Evolutionary conservation across 1,284 basidiomycete genomes (phyloP).

Genomic region (Naganishia cerealis): DNA sequence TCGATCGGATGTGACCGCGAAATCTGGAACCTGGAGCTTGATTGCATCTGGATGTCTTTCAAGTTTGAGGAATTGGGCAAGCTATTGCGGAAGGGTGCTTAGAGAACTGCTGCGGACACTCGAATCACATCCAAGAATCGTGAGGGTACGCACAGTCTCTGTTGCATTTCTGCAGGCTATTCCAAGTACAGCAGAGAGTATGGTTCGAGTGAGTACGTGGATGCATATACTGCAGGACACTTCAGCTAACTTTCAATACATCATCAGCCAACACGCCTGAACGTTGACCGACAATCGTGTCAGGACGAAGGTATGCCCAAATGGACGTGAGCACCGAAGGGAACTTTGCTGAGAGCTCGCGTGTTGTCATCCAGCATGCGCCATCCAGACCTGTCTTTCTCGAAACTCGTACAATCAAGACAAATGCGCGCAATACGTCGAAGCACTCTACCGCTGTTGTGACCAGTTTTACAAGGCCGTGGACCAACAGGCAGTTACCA

Average conservation of each 20-base stretch:
- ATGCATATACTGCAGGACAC: not conserved
- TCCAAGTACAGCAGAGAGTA: not conserved
- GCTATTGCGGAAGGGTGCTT: no score
- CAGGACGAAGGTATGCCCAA: constrained; percentile 33
- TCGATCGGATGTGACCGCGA: constrained; percentile 2
- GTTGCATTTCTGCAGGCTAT: no score
- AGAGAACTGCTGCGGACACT: no score
- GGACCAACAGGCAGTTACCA: constrained; percentile 23
- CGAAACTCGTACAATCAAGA: constrained; percentile 34
- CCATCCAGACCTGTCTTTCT: constrained; percentile 35
- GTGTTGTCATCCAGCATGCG: constrained; percentile 27
- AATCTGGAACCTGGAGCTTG: no score
- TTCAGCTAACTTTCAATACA: not conserved
- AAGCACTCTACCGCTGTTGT: constrained; percentile 35
- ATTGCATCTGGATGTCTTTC: no score
- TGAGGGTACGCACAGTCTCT: no score
- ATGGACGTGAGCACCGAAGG: not conserved
- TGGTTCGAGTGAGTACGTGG: constrained; percentile 12
- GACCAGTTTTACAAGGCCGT: constrained; percentile 33
- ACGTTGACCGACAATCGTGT: constrained; percentile 34
- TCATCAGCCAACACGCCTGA: constrained; percentile 30
- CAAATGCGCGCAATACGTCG: constrained; percentile 31
- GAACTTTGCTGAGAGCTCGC: not conserved
- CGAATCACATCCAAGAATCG: no score
- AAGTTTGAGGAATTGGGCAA: no score